Base-by-base conservation (phyloP, 352 stramenopile species). In the Globisporangium viniferum region DNA sequence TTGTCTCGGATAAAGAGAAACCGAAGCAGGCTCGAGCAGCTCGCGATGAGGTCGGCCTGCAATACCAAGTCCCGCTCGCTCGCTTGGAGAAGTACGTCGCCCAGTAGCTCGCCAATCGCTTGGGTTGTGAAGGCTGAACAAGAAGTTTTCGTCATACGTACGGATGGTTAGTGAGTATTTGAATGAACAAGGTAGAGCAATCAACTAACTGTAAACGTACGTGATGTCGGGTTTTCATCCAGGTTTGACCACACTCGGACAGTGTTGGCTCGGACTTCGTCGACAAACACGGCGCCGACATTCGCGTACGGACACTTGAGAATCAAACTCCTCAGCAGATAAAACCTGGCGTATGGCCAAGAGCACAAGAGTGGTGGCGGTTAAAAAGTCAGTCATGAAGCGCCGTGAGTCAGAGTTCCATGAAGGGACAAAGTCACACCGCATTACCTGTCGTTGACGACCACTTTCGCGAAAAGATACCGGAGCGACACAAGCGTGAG, bases 221-320 rank as follows among this genome's bases (percentile, higher is more conserved):
- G 71, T 41, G 72, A 82, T 44, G 62, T 12, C 3, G 18, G 29
- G 4, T 14, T 60, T 5, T 24, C 22, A 15, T 76, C 63, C 12
- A 68, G 57, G 1, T 70, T 74, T 33, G 68, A 70, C 84, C 82
- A 94, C 0, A 41, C 62, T 7, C 67, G 54, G 12, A 90, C 79
- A 22, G 72, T 72, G 51, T 88, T 81, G 7, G 59, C 64, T 64
- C 86, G 80, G 36, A 90, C 61, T 61, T 75, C 76, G 73, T 94
- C 86, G 7, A 94, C 62, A 18, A 94, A 57, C 20, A 89, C 74
- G 5, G 86, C 86, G 10, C 72, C 67, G 14, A 92, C 81, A 22
- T 94, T 94, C 9, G 77, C 84, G 62, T 93, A 94, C 2, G 84
- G 86, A 51, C 86, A 94, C 41, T 80, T 76, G 15, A 84, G 60